These are phyloP conservation scores for Macrophomina tecta DNA, from an alignment of 2,329 filamentous ascomycete genomes.

Conservation along the genomic window DNA sequence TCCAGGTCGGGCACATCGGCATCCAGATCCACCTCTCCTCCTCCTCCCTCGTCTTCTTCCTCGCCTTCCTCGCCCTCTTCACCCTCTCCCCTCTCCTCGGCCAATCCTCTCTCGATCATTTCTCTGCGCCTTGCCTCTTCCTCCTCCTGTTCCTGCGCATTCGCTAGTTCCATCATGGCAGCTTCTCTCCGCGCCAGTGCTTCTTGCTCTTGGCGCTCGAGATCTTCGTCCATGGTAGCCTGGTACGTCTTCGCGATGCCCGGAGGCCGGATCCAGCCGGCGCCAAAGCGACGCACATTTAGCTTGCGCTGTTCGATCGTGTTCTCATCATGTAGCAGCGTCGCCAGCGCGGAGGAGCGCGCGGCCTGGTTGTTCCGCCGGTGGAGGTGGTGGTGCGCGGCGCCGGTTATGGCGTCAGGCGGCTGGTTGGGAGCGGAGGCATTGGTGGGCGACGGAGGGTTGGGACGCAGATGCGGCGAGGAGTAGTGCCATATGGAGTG, in stretches of 20 bases:
- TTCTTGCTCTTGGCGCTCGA: conserved; percentile 85
- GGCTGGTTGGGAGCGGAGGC: conserved; percentile 35
- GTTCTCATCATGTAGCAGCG: conserved; percentile 77
- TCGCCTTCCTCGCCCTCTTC: conserved; percentile 43
- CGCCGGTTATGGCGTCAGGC: conserved; percentile 32
- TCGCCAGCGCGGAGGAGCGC: conserved; percentile 68
- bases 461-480: conserved; percentile 15
- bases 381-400: conserved; percentile 33
- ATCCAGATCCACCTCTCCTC: conserved; percentile 47
- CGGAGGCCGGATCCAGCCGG: conserved; percentile 86
- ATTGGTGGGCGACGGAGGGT: conserved; percentile 34
- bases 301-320: conserved; percentile 76
- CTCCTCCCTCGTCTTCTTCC: conserved; percentile 22
- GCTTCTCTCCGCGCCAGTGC: conserved; percentile 74
- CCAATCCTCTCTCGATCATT: conserved; percentile 43
- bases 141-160: conserved; percentile 64
- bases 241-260: conserved; percentile 89
- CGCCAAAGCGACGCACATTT: conserved; percentile 86
- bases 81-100: conserved; percentile 47
- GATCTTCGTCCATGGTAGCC: conserved; percentile 85
- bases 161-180: conserved; percentile 74
- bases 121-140: conserved; percentile 35
- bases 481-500: conserved; percentile 27
- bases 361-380: conserved; percentile 43
- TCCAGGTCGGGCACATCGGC: conserved; percentile 54